These are phyloP conservation scores for Candida silvicultrix DNA, from an alignment of 805 yeast genomes.

Conservation along the genomic window DNA sequence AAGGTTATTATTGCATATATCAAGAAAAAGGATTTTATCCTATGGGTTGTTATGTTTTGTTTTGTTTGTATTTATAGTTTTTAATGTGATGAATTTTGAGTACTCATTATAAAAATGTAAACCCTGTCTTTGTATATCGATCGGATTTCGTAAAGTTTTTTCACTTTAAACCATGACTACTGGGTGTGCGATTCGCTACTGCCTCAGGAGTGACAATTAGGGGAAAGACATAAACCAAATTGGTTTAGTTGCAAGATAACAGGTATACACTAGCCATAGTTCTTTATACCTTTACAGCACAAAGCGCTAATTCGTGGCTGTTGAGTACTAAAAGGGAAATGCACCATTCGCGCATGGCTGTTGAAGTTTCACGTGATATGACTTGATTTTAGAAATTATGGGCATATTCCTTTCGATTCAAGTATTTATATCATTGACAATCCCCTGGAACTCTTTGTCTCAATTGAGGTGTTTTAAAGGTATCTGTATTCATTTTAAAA, in stretches of 20 bases:
- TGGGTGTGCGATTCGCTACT: too few relatives aligned
- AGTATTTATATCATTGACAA: neutral
- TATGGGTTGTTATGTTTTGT: neutral
- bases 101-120: neutral
- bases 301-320: too few relatives aligned
- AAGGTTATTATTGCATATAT: neutral
- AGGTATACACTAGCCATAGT: neutral
- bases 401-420: neutral
- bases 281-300: neutral
- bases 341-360: neutral
- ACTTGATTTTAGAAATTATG: neutral
- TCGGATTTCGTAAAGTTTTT: too few relatives aligned
- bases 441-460: neutral
- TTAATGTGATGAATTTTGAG: neutral
- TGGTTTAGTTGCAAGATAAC: too few relatives aligned
- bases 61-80: neutral
- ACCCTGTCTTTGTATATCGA: too few relatives aligned
- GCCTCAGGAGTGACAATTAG: too few relatives aligned
- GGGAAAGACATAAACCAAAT: too few relatives aligned
- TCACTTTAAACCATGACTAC: too few relatives aligned
- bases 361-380: constrained; percentile 1
- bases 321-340: neutral
- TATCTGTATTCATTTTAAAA: too few relatives aligned
- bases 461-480: neutral
- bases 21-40: neutral